These are phyloP conservation scores for Perkinsus marinus DNA, from an alignment of 169 alveolate genomes.

Conservation along the genomic window DNA sequence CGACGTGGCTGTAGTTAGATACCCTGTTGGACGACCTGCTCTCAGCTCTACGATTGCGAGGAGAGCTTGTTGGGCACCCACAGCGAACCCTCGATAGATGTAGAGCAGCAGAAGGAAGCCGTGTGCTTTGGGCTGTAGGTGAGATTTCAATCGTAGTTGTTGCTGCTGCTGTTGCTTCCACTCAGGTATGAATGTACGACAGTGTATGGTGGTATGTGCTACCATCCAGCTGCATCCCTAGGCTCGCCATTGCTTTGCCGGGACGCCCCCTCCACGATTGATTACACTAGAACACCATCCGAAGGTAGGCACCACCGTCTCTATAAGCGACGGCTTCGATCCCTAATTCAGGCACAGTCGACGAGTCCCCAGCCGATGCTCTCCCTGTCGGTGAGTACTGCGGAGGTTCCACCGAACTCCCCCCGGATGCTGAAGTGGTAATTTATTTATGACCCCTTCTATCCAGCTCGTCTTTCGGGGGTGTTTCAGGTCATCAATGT, in stretches of 20 bases:
- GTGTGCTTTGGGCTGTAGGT: background rate
- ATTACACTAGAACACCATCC: background rate
- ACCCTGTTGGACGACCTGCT: background rate
- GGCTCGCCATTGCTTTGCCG: background rate
- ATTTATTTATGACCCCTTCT: background rate
- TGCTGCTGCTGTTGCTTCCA: background rate
- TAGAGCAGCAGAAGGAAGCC: background rate
- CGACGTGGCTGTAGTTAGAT: background rate
- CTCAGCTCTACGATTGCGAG: background rate
- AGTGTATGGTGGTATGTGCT: background rate
- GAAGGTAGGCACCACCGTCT: background rate
- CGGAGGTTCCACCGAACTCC: background rate
- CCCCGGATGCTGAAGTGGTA: background rate
- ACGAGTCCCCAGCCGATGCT: background rate
- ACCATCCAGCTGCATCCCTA: background rate
- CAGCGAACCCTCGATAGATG: background rate
- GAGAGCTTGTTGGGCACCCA: background rate
- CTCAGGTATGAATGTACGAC: background rate
- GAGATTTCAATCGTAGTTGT: background rate
- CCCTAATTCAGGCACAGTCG: background rate
- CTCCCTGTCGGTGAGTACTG: background rate
- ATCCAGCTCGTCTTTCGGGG: background rate
- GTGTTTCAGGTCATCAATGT: background rate
- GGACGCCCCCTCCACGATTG: background rate
- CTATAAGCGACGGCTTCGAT: background rate